Percentiles rank a stretch among this genome's conserved stretches.
These are phyloP conservation scores for Colletotrichum echinochloae DNA, from an alignment of 2,329 filamentous ascomycete species.

Conservation along the genomic window DNA sequence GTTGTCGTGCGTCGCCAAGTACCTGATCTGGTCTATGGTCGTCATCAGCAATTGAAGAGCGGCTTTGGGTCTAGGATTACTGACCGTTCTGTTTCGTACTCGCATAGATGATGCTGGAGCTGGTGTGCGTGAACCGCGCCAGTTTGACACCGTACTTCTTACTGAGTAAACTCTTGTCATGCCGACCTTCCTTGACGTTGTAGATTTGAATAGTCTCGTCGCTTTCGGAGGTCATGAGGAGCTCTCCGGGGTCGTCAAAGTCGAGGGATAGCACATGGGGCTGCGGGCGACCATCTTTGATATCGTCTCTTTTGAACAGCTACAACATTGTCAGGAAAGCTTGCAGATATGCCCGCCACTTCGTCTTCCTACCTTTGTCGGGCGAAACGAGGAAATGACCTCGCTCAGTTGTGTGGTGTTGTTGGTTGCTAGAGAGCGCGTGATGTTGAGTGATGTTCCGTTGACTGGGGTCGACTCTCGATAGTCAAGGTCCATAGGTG, in stretches of 20 bases:
- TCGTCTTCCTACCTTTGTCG: slow-evolving; percentile 74
- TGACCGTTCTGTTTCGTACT: slow-evolving; percentile 93
- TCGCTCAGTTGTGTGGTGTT: slow-evolving; percentile 78
- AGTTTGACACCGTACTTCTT: slow-evolving; percentile 98
- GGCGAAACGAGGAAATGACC: slow-evolving; percentile 80
- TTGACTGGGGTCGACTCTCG: slow-evolving; percentile 55
- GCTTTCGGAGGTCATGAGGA: slow-evolving; percentile 89
- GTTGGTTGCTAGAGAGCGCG: slow-evolving; percentile 58
- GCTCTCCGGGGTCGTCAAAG: slow-evolving; percentile 95
- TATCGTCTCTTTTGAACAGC: slow-evolving; percentile 71
- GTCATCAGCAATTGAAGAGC: slow-evolving; percentile 9
- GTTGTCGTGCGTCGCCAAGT: slow-evolving; percentile 93
- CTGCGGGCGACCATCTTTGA: slow-evolving; percentile 63
- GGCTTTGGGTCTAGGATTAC: slow-evolving; percentile 36
- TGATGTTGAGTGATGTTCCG: slow-evolving; percentile 62
- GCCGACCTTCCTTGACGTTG: slow-evolving; percentile 89
- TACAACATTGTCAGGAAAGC: slow-evolving; percentile 44
- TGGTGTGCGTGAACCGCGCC: slow-evolving; percentile 93
- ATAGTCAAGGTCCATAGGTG: slow-evolving; percentile 68
- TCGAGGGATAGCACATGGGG: slow-evolving; percentile 88
- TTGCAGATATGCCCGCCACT: not conserved
- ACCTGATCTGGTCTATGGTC: slow-evolving; percentile 67
- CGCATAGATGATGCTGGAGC: slow-evolving; percentile 91
- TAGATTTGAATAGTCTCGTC: slow-evolving; percentile 97
- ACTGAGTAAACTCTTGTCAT: slow-evolving; percentile 89